These are phyloP conservation scores for Penicillium samsonianum DNA, from an alignment of 495 filamentous ascomycete species.

Conservation along the genomic window DNA sequence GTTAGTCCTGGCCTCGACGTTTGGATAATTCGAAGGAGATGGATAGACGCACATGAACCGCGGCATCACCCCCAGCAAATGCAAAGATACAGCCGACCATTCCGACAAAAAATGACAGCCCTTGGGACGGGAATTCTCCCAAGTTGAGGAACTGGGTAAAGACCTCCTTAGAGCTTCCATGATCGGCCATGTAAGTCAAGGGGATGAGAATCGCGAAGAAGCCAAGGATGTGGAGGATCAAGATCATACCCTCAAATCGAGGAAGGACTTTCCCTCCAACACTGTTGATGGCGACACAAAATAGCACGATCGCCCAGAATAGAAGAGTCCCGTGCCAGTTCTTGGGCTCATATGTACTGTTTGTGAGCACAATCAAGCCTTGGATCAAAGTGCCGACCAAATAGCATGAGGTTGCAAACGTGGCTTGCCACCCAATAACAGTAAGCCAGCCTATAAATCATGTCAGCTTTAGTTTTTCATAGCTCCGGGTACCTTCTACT, in stretches of 20 bases:
- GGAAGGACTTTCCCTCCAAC: constrained; percentile 43
- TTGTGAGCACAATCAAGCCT: constrained; percentile 39
- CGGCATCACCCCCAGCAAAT: constrained; percentile 43
- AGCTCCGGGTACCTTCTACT: background rate
- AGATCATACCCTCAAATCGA: constrained; percentile 44
- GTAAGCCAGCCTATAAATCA: constrained; percentile 44
- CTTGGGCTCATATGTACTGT: constrained; percentile 36
- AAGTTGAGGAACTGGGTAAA: constrained; percentile 51
- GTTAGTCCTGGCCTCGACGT: background rate
- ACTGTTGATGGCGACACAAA: constrained; percentile 46
- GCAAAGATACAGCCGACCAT: constrained; percentile 43
- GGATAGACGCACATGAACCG: constrained; percentile 40
- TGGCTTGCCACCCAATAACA: constrained; percentile 47
- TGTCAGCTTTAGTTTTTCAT: background rate
- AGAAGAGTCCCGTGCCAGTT: constrained; percentile 47
- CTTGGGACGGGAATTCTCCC: constrained; percentile 46
- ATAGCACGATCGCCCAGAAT: constrained; percentile 40
- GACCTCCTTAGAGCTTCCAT: constrained; percentile 38
- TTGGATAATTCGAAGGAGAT: background rate
- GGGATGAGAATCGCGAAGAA: constrained; percentile 56
- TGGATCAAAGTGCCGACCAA: constrained; percentile 45
- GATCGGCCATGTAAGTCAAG: constrained; percentile 49
- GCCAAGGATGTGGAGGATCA: constrained; percentile 52
- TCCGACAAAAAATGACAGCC: constrained; percentile 49
- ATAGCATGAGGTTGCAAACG: constrained; percentile 43